These are phyloP conservation scores for Liquidambar formosana DNA, from an alignment of 164 flowering plant genomes.

Conservation along the genomic window DNA sequence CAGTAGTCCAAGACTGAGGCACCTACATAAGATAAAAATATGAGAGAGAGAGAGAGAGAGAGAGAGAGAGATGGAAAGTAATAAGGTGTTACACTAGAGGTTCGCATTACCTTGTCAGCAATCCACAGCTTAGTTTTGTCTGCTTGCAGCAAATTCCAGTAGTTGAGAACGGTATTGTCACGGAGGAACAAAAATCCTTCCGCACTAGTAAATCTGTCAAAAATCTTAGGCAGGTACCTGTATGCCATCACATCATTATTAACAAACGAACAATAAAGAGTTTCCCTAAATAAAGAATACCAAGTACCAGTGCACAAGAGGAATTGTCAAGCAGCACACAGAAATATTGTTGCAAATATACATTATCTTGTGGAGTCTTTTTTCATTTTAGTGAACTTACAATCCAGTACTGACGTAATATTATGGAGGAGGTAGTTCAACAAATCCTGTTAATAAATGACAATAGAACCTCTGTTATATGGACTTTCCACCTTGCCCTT, in stretches of 20 bases:
- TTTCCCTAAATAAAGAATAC: too few species aligned
- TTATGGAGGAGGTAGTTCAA: too few species aligned
- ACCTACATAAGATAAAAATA: not conserved
- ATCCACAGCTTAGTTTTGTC: not conserved
- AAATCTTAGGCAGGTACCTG: not conserved
- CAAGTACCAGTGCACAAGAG: too few species aligned
- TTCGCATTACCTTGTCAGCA: not conserved
- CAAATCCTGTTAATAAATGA: too few species aligned
- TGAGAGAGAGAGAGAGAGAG: not conserved
- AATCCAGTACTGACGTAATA: too few species aligned
- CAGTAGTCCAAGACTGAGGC: slow-evolving; percentile 1
- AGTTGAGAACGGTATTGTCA: slow-evolving; percentile 1
- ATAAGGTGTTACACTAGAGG: not conserved
- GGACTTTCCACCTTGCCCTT: too few species aligned
- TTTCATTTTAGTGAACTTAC: too few species aligned
- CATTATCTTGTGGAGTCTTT: not conserved
- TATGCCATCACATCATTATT: not conserved
- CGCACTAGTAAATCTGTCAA: not conserved
- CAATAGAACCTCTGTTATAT: too few species aligned
- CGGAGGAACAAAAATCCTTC: not conserved
- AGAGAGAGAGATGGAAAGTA: not conserved
- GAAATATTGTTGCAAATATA: not conserved
- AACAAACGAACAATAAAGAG: not conserved
- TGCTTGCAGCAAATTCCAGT: slow-evolving; percentile 1
- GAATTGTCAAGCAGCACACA: too few species aligned